Evolutionary conservation across 2,329 filamentous ascomycete species (phyloP).

Genomic region (Helotiales sp.): DNA sequence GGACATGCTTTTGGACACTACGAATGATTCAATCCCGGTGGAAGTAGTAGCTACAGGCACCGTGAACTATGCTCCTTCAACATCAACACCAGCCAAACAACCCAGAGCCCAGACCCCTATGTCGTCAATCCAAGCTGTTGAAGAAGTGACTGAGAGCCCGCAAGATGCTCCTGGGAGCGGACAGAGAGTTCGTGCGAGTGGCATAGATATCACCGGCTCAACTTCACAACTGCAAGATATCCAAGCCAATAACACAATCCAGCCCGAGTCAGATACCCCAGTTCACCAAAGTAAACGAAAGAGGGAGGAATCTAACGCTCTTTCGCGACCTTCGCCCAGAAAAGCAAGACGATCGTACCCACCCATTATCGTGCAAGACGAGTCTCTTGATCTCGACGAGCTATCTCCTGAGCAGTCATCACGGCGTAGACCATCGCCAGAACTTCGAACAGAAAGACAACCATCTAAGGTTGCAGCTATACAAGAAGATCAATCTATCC

Average conservation of each 20-base stretch:
- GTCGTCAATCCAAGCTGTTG: constrained; percentile 22
- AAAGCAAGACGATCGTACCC: background rate
- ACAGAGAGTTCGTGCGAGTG: constrained; percentile 46
- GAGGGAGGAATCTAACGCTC: constrained; percentile 11
- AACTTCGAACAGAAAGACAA: constrained; percentile 1
- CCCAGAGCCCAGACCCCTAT: constrained; percentile 13
- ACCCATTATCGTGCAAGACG: background rate
- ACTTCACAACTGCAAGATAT: constrained; percentile 19
- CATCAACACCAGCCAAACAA: background rate
- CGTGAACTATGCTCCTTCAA: background rate
- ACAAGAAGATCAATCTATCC: background rate
- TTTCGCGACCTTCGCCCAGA: background rate
- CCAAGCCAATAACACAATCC: constrained; percentile 9
- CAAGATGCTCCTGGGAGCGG: constrained; percentile 56
- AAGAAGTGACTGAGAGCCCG: constrained; percentile 56
- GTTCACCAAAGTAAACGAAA: constrained; percentile 27
- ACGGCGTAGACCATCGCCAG: constrained; percentile 22
- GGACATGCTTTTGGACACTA: constrained; percentile 6
- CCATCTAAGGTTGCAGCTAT: background rate
- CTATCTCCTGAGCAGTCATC: constrained; percentile 32
- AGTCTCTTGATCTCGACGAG: constrained; percentile 29
- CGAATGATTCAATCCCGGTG: constrained; percentile 1
- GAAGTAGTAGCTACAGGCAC: background rate
- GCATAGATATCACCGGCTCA: constrained; percentile 31
- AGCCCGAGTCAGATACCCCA: constrained; percentile 14